Conservation (phyloP, 192 early-diverging fungal species). For the Podila minutissima region DNA sequence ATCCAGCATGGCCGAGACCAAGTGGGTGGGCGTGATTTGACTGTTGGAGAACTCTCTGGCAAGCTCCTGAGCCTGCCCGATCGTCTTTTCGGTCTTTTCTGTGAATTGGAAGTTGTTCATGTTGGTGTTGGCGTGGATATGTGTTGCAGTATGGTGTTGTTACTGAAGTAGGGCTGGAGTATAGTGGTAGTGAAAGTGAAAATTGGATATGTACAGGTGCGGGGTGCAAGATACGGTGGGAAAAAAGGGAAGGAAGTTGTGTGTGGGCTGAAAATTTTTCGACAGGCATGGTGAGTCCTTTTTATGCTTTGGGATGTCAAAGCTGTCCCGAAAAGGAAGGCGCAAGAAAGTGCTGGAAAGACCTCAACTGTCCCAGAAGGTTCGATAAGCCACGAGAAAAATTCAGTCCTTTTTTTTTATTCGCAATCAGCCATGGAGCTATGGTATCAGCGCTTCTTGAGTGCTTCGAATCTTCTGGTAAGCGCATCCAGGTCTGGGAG, state of each 20-base stretch:
- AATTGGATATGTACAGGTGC: not conserved
- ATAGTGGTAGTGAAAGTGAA: not conserved
- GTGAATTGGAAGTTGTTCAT: slow-evolving; percentile 82
- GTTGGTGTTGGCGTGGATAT: not conserved
- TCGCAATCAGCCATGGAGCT: not conserved
- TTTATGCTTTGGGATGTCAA: not conserved
- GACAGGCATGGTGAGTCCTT: no score
- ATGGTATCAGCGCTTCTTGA: slow-evolving; percentile 56
- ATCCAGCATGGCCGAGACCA: slow-evolving; percentile 83
- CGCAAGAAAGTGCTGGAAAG: not conserved
- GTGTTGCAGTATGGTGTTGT: not conserved
- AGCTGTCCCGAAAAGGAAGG: not conserved
- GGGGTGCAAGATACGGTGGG: not conserved
- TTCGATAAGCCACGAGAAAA: not conserved
- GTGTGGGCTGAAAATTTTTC: no score
- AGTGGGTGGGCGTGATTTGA: slow-evolving; percentile 84
- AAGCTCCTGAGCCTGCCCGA: slow-evolving; percentile 68
- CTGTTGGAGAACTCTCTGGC: slow-evolving; percentile 82
- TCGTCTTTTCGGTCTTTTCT: slow-evolving; percentile 82
- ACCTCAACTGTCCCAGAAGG: not conserved
- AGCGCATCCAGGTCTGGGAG: slow-evolving; percentile 80
- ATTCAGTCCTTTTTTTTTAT: not conserved
- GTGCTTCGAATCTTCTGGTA: slow-evolving; percentile 77
- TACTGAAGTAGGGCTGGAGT: not conserved
- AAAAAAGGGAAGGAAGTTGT: not conserved